Base-by-base conservation (phyloP, 2,329 filamentous ascomycete genomes). In the Simplicillium sp. region DNA sequence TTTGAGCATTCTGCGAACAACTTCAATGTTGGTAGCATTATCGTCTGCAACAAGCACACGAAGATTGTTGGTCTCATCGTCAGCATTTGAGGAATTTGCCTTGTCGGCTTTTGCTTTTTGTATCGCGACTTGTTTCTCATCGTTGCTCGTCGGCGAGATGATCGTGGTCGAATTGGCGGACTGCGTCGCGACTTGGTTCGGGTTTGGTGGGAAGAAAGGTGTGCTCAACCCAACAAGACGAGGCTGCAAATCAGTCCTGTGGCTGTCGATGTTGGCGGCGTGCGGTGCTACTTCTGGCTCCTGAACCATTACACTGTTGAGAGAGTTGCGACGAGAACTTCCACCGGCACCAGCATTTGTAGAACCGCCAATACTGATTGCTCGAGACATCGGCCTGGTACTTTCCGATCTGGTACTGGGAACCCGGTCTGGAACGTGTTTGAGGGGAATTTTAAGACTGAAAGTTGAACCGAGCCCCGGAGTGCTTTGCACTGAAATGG, bases 21-120 rank as follows among this genome's bases (percentile, higher is more conserved):
- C 70, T 47, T 78, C 68, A 43, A 78, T 68, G 44, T 80, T 77
- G 49, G 72, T 74, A 20, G 65, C 67, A 55, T 73, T 76, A 54
- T 75, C 68, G 46, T 96, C 89, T 0, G 89, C 89, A 11, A 96
- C 88, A 8, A 96, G 70, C 1, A 95, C 86, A 14, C 84, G 80
- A 34, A 94, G 71, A 49, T 81, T 87, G 25, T 73, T 66, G 8
- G 69, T 65, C 20, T 63, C 66, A 42, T 70, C 59, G 1, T 70
- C 71, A 3, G 71, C 71, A 56, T 83, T 77, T 44, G 61, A 74
- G 5, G 75, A 76, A 46, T 80, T 74, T 8, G 78, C 80, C 31
- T 76, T 73, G 46, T 84, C 73, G 48, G 37, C 36, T 16, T 80
- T 74, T 8, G 78, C 80, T 31, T 75, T 72, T 46, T 84, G 73